Evolutionary conservation across 2,329 filamentous ascomycete species (phyloP).

Genomic region (Pleochaeta shiraiana): DNA sequence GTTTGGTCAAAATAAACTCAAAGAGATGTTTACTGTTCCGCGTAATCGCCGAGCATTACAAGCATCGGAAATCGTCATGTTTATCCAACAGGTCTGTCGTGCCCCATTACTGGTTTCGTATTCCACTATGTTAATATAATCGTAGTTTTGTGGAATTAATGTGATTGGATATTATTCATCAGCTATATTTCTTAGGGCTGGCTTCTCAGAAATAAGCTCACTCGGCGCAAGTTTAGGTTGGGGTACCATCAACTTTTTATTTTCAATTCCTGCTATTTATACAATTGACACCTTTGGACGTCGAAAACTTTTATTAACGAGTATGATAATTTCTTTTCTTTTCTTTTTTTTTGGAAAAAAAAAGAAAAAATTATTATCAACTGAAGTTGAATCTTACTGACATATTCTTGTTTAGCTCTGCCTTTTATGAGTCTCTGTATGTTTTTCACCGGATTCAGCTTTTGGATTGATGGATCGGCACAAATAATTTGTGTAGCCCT

Average conservation of each 20-base stretch:
- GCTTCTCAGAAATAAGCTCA: conserved; percentile 30
- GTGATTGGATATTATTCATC: conserved; percentile 58
- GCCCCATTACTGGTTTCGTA: neutral
- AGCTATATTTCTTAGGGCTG: conserved; percentile 35
- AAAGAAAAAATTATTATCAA: too few relatives aligned
- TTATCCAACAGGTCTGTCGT: conserved; percentile 15
- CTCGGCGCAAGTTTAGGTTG: conserved; percentile 41
- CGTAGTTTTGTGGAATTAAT: conserved; percentile 23
- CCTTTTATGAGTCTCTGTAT: conserved; percentile 44
- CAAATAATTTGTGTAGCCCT: conserved; percentile 32
- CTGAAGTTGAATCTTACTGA: neutral
- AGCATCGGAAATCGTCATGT: conserved; percentile 63
- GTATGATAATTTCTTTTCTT: too few relatives aligned
- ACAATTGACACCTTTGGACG: conserved; percentile 45
- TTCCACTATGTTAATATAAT: too few relatives aligned
- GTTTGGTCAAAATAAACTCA: conserved; percentile 38
- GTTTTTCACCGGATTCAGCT: conserved; percentile 35
- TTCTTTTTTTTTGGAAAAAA: too few relatives aligned
- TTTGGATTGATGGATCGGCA: conserved; percentile 24
- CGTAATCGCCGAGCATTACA: conserved; percentile 49
- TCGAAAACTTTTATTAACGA: conserved; percentile 26
- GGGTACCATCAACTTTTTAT: conserved; percentile 38
- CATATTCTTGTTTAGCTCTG: conserved; percentile 47
- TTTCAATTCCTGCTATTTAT: conserved; percentile 34
- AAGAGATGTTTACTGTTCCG: conserved; percentile 46